Evolutionary conservation across 768 basidiomycete species (phyloP), one percentile per base, ranked within the genome.

Genomic region (Calocybe gangraenosa): DNA sequence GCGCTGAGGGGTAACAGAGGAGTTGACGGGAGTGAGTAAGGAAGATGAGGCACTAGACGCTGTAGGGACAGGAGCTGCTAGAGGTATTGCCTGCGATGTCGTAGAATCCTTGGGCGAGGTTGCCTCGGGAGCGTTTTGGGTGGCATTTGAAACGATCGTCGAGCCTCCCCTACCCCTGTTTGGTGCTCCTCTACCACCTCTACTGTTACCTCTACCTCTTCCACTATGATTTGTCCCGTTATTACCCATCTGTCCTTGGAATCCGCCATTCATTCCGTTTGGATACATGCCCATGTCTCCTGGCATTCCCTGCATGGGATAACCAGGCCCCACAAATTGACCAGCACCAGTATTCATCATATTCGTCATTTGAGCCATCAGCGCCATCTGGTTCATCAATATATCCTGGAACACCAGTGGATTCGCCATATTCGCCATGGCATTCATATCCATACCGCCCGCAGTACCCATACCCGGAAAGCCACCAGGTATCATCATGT

Each of bases 331-430:
- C 37, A 67, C 71, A 65, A 78, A 79, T 57, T 79, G 81, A 7
- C 74, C 79, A 8, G 74, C 69, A 18, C 66, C 58, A 10, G 82
- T 78, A 54, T 78, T 80, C 52, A 88, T 73, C 62, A 91, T 84
- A 21, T 84, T 87, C 78, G 92, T 85, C 82, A 95, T 88, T 66
- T 93, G 91, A 44, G 87, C 82, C 92, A 94, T 93, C 58, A 94
- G 74, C 20, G 89, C 85, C 87, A 91, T 90, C 61, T 92, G 86
- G 62, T 78, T 87, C 78, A 88, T 83, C 81, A 93, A 83, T 76
- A 93, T 84, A 60, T 91, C 91, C 64, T 92, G 92, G 54, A 94
- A 64, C 65, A 85, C 66, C 49, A 88, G 52, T 32, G 86, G 83
- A 55, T 83, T 89, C 37, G 75, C 65, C 69, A 78, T 78, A 46